phyloP scores from a whole-genome alignment of 495 filamentous ascomycete genomes.

The Neurospora terricola region DNA sequence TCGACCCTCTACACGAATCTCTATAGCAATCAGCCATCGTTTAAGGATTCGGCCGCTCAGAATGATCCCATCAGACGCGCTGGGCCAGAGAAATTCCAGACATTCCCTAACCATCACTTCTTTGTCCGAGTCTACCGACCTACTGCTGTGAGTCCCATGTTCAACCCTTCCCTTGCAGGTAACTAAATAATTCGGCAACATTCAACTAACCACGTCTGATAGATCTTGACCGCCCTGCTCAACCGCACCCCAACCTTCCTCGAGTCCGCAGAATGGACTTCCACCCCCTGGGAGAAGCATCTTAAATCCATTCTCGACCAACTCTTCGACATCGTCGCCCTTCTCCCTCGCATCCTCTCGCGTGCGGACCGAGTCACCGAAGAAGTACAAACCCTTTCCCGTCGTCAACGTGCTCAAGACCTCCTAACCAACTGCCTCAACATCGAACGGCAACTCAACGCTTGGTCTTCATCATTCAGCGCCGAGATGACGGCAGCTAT shows the following conservation, averaged over 20 bases:
- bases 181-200: neutral
- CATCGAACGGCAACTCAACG: slow-evolving; percentile 28
- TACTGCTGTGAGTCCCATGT: slow-evolving; percentile 21
- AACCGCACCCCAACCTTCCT: slow-evolving; percentile 35
- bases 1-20: slow-evolving; percentile 19
- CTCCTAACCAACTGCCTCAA: slow-evolving; percentile 30
- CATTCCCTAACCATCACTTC: slow-evolving; percentile 39
- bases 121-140: slow-evolving; percentile 38
- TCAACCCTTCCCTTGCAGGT: neutral
- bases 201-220: neutral
- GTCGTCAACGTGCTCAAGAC: slow-evolving; percentile 30
- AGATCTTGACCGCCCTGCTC: slow-evolving; percentile 35
- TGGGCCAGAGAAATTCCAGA: slow-evolving; percentile 29
- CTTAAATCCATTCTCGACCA: slow-evolving; percentile 33
- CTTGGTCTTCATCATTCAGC: slow-evolving; percentile 26
- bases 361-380: slow-evolving; percentile 23
- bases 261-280: slow-evolving; percentile 32
- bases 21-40: slow-evolving; percentile 18
- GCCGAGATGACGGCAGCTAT: slow-evolving; percentile 5
- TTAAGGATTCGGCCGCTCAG: slow-evolving; percentile 18
- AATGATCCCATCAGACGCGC: slow-evolving; percentile 24
- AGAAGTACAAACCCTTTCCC: slow-evolving; percentile 15
- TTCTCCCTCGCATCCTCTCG: slow-evolving; percentile 27
- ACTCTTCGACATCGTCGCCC: slow-evolving; percentile 31
- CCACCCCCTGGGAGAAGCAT: slow-evolving; percentile 33